These are phyloP conservation scores for Gardenia jasminoides DNA, from an alignment of 257 asterid genomes.

Conservation along the genomic window DNA sequence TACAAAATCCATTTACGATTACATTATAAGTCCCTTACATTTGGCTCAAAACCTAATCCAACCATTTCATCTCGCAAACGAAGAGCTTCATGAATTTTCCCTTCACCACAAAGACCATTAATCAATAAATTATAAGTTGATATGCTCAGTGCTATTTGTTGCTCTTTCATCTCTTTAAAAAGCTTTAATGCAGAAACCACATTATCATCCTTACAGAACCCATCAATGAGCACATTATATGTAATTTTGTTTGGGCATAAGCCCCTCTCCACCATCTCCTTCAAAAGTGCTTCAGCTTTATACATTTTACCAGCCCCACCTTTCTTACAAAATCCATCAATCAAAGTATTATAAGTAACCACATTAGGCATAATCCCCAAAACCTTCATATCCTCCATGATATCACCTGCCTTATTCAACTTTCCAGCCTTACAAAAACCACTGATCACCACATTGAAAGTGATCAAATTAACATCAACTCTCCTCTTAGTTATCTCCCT, in stretches of 20 bases:
- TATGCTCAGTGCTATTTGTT: slow-evolving; percentile 43
- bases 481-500: slow-evolving; percentile 81
- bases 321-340: slow-evolving; percentile 72
- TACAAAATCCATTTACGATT: slow-evolving; percentile 60
- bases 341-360: slow-evolving; percentile 66
- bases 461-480: slow-evolving; percentile 42
- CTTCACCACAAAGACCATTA: slow-evolving; percentile 56
- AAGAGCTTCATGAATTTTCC: slow-evolving; percentile 60
- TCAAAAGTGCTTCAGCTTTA: slow-evolving; percentile 58
- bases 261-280: slow-evolving; percentile 69
- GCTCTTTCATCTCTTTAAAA: slow-evolving; percentile 63
- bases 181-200: slow-evolving; percentile 50
- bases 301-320: slow-evolving; percentile 73
- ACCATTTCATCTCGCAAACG: slow-evolving; percentile 59
- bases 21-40: slow-evolving; percentile 58
- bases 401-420: slow-evolving; percentile 68
- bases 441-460: slow-evolving; percentile 58
- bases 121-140: slow-evolving; percentile 67
- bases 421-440: slow-evolving; percentile 85
- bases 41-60: slow-evolving; percentile 57
- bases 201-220: slow-evolving; percentile 77
- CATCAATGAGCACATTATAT: slow-evolving; percentile 66
- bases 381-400: slow-evolving; percentile 78
- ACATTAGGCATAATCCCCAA: slow-evolving; percentile 59
- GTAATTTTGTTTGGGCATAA: slow-evolving; percentile 56